Conservation (phyloP, 805 yeast genomes). For the Nakazawaea ambrosiae region DNA sequence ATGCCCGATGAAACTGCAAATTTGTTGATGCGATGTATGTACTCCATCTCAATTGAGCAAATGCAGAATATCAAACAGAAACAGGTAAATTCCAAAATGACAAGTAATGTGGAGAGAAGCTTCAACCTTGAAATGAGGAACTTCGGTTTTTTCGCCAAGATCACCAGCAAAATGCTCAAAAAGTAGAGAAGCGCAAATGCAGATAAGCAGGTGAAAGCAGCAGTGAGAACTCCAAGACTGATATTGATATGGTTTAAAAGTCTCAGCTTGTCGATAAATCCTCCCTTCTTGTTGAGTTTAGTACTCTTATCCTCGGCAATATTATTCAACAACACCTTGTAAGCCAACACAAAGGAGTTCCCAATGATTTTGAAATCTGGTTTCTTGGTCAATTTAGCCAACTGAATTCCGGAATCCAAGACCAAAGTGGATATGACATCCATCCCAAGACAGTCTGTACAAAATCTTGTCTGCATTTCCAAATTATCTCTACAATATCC, state of each 20-base stretch:
- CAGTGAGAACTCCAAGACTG: not conserved
- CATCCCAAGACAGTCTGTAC: constrained; percentile 34
- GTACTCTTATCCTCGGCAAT: not conserved
- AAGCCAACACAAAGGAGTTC: constrained; percentile 32
- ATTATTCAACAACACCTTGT: constrained; percentile 21
- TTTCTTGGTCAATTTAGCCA: constrained; percentile 32
- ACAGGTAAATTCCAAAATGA: constrained; percentile 12
- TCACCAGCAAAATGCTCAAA: not conserved
- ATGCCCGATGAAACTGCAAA: constrained; percentile 17
- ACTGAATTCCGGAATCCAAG: constrained; percentile 42
- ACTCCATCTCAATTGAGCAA: constrained; percentile 19
- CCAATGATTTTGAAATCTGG: constrained; percentile 33
- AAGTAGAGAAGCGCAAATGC: not conserved
- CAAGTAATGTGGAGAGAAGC: constrained; percentile 9
- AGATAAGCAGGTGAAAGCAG: no score
- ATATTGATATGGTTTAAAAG: not conserved
- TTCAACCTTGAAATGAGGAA: constrained; percentile 3
- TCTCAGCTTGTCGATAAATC: not conserved
- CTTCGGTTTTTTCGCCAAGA: not conserved
- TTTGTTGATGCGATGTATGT: constrained; percentile 14
- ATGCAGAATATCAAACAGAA: constrained; percentile 14
- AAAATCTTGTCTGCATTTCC: constrained; percentile 17
- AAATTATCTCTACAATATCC: constrained; percentile 41
- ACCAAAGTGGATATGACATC: constrained; percentile 41
- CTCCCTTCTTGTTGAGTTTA: constrained; percentile 13